These are phyloP conservation scores for Nannizziopsis arthrosporioides DNA, from an alignment of 2,329 filamentous ascomycete species.

Conservation along the genomic window DNA sequence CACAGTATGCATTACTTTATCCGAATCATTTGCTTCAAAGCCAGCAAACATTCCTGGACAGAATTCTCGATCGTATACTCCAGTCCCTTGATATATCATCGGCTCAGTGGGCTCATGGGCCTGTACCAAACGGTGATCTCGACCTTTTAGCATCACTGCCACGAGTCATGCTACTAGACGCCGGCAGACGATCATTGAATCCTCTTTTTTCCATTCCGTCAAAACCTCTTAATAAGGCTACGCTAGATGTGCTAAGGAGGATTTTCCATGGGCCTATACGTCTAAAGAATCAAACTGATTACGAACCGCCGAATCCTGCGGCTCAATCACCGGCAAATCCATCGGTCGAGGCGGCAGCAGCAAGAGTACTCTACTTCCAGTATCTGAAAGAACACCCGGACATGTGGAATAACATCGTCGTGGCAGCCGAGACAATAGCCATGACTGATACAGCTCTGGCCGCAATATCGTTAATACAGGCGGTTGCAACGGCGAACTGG, in stretches of 20 bases:
- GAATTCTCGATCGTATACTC: conserved; percentile 39
- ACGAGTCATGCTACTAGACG: conserved; percentile 41
- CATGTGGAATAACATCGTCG: conserved; percentile 43
- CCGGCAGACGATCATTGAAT: conserved; percentile 27
- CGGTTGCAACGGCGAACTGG: conserved; percentile 47
- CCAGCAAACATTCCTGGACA: conserved; percentile 30
- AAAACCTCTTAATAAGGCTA: conserved; percentile 42
- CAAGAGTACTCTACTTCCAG: conserved; percentile 44
- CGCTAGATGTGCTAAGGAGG: conserved; percentile 43
- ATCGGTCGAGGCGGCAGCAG: conserved; percentile 40
- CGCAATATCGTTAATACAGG: conserved; percentile 41
- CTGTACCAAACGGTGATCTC: conserved; percentile 45
- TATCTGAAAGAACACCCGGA: conserved; percentile 42
- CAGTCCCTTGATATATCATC: conserved; percentile 36
- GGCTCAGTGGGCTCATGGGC: conserved; percentile 41
- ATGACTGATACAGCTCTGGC: conserved; percentile 47
- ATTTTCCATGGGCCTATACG: conserved; percentile 44
- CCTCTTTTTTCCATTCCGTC: conserved; percentile 43
- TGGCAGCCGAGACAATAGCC: conserved; percentile 45
- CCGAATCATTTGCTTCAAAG: conserved; percentile 43
- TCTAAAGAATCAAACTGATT: conserved; percentile 21
- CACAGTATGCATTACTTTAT: conserved; percentile 45
- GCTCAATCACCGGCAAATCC: conserved; percentile 30
- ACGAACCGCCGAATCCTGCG: conserved; percentile 19
- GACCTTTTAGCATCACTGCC: conserved; percentile 48